These are phyloP conservation scores for Colletotrichum australisinense DNA, from an alignment of 2,329 filamentous ascomycete genomes.

Conservation along the genomic window DNA sequence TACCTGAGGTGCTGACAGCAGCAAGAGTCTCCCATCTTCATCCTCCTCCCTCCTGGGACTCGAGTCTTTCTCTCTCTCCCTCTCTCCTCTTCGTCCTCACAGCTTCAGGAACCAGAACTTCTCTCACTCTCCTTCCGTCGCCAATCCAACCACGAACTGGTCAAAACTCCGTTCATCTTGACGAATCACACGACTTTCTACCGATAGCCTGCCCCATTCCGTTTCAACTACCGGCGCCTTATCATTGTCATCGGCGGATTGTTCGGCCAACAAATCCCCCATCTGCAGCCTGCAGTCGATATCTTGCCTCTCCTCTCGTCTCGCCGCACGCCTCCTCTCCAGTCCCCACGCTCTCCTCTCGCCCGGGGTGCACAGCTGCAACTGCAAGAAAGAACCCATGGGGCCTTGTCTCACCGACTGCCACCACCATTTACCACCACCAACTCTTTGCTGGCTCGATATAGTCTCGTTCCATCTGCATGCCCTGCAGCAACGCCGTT, in stretches of 20 bases:
- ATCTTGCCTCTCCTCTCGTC: background rate
- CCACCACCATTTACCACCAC: slow-evolving; percentile 8
- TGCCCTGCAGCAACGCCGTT: slow-evolving; percentile 20
- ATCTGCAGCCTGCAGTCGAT: background rate
- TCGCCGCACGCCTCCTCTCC: background rate
- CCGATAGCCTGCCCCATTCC: background rate
- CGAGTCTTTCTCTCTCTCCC: too few species aligned
- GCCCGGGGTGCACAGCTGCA: background rate
- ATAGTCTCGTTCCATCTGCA: slow-evolving; percentile 32
- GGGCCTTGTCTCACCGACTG: background rate
- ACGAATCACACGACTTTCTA: background rate
- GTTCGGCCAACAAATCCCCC: background rate
- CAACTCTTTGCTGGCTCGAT: slow-evolving; percentile 16
- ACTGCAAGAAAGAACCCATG: background rate
- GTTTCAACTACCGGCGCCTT: background rate
- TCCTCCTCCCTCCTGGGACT: background rate
- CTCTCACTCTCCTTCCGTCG: background rate
- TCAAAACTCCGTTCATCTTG: background rate
- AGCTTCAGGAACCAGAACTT: background rate
- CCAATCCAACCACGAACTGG: background rate
- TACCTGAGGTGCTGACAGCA: background rate
- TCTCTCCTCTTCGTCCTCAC: background rate
- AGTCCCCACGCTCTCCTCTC: background rate
- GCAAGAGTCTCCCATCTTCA: background rate
- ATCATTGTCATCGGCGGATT: background rate